phyloP scores from a whole-genome alignment of 345 rosid genomes.

The Eucalyptus dawsonii region DNA sequence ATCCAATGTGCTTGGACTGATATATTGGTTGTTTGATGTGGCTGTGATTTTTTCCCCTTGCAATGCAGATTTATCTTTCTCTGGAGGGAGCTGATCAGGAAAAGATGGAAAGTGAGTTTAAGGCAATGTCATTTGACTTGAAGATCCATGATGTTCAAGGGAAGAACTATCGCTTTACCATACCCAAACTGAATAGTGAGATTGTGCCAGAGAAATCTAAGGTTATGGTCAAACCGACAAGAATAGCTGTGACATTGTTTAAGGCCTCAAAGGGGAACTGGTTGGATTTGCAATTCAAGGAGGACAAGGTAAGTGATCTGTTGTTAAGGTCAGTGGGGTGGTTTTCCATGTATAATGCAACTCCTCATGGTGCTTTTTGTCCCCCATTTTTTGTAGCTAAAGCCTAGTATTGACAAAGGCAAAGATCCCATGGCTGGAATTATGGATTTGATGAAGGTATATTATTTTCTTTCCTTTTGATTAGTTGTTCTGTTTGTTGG shows the following conservation, averaged over 20 bases:
- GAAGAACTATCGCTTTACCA: constrained; percentile 63
- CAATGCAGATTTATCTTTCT: constrained; percentile 52
- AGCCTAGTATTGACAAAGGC: constrained; percentile 63
- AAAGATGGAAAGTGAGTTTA: constrained; percentile 60
- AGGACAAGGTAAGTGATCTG: constrained; percentile 58
- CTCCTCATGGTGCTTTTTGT: neutral
- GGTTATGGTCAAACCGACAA: constrained; percentile 63
- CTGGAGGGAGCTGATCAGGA: constrained; percentile 72
- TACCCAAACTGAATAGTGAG: constrained; percentile 66
- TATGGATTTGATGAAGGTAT: constrained; percentile 93
- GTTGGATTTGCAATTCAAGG: constrained; percentile 80
- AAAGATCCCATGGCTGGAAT: constrained; percentile 98
- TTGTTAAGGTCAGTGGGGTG: neutral
- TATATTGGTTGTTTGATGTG: neutral
- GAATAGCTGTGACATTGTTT: constrained; percentile 48
- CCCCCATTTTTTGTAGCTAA: constrained; percentile 30
- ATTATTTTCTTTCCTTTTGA: neutral
- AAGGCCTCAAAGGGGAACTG: constrained; percentile 82
- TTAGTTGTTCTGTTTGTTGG: neutral
- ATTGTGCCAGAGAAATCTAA: constrained; percentile 74
- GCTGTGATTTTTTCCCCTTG: neutral
- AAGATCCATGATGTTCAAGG: constrained; percentile 78
- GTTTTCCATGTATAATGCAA: neutral
- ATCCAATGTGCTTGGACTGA: neutral
- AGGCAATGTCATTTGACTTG: constrained; percentile 47